These are phyloP conservation scores for Paramecium pentaurelia DNA, from an alignment of 73 alveolate species.

Conservation along the genomic window DNA sequence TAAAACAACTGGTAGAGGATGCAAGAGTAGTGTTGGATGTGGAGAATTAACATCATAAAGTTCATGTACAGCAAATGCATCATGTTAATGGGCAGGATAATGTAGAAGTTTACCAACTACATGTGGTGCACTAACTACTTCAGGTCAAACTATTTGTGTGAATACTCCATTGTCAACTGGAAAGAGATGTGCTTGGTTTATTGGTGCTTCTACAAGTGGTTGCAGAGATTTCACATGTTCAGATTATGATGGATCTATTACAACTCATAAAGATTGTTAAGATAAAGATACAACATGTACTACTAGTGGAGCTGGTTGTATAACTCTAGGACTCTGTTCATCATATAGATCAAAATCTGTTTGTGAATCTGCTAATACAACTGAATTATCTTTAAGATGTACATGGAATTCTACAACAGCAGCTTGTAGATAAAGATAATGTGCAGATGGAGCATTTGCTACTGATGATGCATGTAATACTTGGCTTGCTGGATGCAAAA, in stretches of 20 bases:
- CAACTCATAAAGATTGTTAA: neutral
- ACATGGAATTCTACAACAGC: neutral
- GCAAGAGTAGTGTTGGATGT: neutral
- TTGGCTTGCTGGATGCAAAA: neutral
- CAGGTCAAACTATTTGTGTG: neutral
- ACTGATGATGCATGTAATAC: slow-evolving; percentile 17
- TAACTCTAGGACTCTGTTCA: neutral
- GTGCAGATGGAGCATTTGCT: neutral
- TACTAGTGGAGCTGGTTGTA: slow-evolving; percentile 38
- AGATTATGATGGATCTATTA: neutral
- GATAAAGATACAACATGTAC: neutral
- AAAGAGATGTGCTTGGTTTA: slow-evolving; percentile 12
- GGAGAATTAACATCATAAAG: neutral
- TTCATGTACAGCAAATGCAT: neutral
- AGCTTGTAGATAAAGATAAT: neutral
- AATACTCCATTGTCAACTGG: slow-evolving; percentile 10
- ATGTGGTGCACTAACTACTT: neutral
- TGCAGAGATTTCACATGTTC: slow-evolving; percentile 6
- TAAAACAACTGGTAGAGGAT: slow-evolving; percentile 1
- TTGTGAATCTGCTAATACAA: slow-evolving; percentile 2
- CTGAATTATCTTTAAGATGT: neutral
- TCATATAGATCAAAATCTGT: neutral
- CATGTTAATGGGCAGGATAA: neutral
- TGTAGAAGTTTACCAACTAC: neutral
- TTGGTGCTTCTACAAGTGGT: neutral